Evolutionary conservation across 2,329 filamentous ascomycete genomes (phyloP), one percentile per base, ranked within the genome.

Genomic region (Xylariales sp.): DNA sequence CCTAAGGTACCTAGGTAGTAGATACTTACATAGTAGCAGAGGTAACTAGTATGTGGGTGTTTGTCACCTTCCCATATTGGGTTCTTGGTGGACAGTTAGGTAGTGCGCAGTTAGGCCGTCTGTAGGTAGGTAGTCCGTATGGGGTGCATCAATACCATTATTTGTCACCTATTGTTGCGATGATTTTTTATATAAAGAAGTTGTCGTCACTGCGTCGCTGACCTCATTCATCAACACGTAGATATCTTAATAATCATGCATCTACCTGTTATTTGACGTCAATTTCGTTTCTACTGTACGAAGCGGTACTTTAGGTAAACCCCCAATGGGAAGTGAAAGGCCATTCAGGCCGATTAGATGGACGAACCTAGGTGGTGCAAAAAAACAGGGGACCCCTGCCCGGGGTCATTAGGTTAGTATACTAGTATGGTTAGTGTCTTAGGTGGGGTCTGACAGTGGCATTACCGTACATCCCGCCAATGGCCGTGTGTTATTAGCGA

Each of bases 31-130:
- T 23, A 23, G 23, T 23, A 23, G 23, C 23, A 23, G 23, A 23
- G 23, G 23, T 23, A 23, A 23, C 23, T 23, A 23, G 7, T 32
- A 36, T 53, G 23, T 23, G 10, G 16, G 23, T 28, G 28, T 23
- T 30, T 28, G 39, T 23, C 32, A 54, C 50, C 50, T 54, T 53
- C 50, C 50, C 50, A 12, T 54, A 54, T 54, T 54, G 32, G 50
- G 32, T 23, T 23, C 23, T 23, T 23, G 23, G 23, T 23, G 23
- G 23, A 23, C 23, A 23, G 23, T 23, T 23, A 23, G 23, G 23
- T 23, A 23, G 23, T 23, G 23, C 23, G 23, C 23, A 23, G 23
- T 23, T 23, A 23, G 23, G 23, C 23, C 23, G 23, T 23, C 23
- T 23, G 23, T 23, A 23, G 23, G 23, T 23, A 23, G 23, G 32